Base-by-base conservation (phyloP, 345 rosid species). In the Kandelia obovata region DNA sequence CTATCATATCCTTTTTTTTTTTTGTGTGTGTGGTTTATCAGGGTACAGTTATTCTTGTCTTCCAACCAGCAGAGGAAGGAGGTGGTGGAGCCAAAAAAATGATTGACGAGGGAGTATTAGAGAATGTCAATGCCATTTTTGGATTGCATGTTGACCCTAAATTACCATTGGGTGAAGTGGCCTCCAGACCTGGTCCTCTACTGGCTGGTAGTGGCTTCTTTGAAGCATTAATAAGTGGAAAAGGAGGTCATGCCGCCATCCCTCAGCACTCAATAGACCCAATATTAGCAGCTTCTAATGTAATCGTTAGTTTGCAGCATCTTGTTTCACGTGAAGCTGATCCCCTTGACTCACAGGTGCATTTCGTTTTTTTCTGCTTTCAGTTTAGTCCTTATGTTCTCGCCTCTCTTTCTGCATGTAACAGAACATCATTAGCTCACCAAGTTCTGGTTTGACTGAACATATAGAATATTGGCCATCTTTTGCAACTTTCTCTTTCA, bases 11-110 rank as follows among this genome's bases (percentile, higher is more conserved):
- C 26, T 15, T 16, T 6, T 26, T 28, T 23, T 26, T 28, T 17
- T 4, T 49, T 30, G 59, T 43, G 37, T 70, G 51, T 32, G 60
- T 51, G 28, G 57, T 60, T 55, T 53, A 71, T 58, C 72, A 91
- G 98, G 98, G 98, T 34, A 94, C 97, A 16, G 85, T 91, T 66
- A 78, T 84, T 71, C 87, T 89, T 27, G 81, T 94, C 43, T 94
- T 94, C 67, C 98, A 94, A 81, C 98, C 98, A 57, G 97, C 96
- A n/a, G 97, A 94, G 82, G 98, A 94, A 88, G 97, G 96, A 67
- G 88, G 92, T 15, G 96, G 88, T 23, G 97, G 96, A 25, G 97
- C 97, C 16, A 83, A 87, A 78, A 70, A 71, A 61, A 83, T 94
- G 77, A 66, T 88, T 39, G 95, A 94, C 43, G 88, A 82, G 3